phyloP scores from a whole-genome alignment of 2,329 filamentous ascomycete species.

The Pseudogymnoascus sp. region DNA sequence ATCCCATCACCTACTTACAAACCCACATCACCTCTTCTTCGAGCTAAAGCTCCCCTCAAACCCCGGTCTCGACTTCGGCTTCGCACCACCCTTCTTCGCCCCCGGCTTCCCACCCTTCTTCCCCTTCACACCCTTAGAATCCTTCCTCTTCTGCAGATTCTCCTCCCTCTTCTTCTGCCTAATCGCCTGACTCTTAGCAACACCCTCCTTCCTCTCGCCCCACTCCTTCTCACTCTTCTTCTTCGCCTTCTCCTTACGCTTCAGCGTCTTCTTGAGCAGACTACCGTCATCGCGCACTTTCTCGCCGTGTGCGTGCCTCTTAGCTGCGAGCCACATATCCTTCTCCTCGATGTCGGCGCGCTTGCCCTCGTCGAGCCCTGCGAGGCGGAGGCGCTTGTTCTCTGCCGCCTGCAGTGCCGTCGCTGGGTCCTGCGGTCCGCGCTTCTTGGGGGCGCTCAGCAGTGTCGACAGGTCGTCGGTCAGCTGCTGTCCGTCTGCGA shows the following conservation, averaged over 20 bases:
- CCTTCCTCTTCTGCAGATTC: slow-evolving; percentile 64
- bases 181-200: slow-evolving; percentile 68
- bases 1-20: slow-evolving; percentile 2
- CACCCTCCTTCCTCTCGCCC: slow-evolving; percentile 62
- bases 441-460: slow-evolving; percentile 63
- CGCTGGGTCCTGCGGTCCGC: slow-evolving; percentile 76
- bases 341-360: slow-evolving; percentile 84
- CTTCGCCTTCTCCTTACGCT: slow-evolving; percentile 85
- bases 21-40: slow-evolving; percentile 18
- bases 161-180: slow-evolving; percentile 77
- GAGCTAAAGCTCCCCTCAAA: slow-evolving; percentile 46
- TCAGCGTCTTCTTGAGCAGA: slow-evolving; percentile 86
- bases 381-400: slow-evolving; percentile 75
- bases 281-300: slow-evolving; percentile 80
- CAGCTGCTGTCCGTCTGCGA: slow-evolving; percentile 74
- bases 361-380: slow-evolving; percentile 68
- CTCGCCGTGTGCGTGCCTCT: slow-evolving; percentile 82
- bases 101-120: slow-evolving; percentile 48
- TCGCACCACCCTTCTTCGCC: slow-evolving; percentile 41
- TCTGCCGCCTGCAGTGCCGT: slow-evolving; percentile 80
- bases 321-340: slow-evolving; percentile 86
- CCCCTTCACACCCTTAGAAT: slow-evolving; percentile 61
- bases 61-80: slow-evolving; percentile 42
- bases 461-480: slow-evolving; percentile 59
- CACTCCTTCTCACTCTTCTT: slow-evolving; percentile 89